These are phyloP conservation scores for Alternaria arborescens DNA, from an alignment of 2,329 filamentous ascomycete species.

Conservation along the genomic window DNA sequence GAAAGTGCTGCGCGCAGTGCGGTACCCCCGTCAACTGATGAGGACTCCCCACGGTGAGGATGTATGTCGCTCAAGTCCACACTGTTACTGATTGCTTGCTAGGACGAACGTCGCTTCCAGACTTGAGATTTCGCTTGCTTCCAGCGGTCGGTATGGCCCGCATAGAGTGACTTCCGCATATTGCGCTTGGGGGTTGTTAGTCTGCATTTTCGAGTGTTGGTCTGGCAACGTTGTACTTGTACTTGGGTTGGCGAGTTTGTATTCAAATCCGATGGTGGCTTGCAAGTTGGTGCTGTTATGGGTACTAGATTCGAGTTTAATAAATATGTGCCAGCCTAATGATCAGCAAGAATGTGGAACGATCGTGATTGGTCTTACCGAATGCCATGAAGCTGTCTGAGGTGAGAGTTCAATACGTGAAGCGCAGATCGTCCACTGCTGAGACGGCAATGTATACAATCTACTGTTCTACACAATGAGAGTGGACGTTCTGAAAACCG, in stretches of 20 bases:
- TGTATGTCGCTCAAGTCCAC: background rate
- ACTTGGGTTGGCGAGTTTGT: background rate
- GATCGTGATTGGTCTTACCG: background rate
- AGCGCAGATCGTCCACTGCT: background rate
- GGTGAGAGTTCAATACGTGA: background rate
- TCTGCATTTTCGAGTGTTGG: slow-evolving; percentile 35
- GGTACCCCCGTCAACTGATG: slow-evolving; percentile 51
- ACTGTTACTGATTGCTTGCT: slow-evolving; percentile 9
- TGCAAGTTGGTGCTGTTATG: background rate
- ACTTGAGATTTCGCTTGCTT: slow-evolving; percentile 15
- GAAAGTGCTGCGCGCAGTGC: slow-evolving; percentile 51
- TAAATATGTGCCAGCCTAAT: background rate
- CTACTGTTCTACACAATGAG: background rate
- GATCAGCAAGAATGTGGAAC: background rate
- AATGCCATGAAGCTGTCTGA: background rate
- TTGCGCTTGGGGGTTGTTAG: slow-evolving; percentile 26
- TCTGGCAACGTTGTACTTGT: slow-evolving; percentile 11
- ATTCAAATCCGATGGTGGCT: background rate
- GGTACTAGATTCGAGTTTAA: background rate
- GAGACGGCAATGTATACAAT: background rate
- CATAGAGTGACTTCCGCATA: slow-evolving; percentile 18
- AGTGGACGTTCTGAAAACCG: background rate
- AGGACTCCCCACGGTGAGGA: slow-evolving; percentile 10
- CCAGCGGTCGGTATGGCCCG: slow-evolving; percentile 15
- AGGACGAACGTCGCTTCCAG: slow-evolving; percentile 6